These are phyloP conservation scores for Poa pratensis DNA, from an alignment of 176 grass and related monocot species.

Conservation along the genomic window DNA sequence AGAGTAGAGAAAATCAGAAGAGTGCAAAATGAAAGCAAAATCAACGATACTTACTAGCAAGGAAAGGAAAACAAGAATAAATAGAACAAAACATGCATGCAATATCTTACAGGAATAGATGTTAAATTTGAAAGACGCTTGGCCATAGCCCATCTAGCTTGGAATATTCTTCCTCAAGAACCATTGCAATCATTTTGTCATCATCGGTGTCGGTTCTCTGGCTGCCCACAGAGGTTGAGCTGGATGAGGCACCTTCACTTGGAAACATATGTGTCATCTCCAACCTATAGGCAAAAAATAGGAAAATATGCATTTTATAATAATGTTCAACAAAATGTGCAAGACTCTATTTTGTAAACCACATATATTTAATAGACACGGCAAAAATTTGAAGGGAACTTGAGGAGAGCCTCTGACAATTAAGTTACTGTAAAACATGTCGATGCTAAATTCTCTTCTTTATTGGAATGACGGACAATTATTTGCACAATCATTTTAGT, in stretches of 20 bases:
- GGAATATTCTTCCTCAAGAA: constrained; percentile 95
- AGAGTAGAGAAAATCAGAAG: background rate
- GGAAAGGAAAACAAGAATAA: constrained; percentile 26
- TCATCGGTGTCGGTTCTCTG: constrained; percentile 67
- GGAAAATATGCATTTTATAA: background rate
- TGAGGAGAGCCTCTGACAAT: background rate
- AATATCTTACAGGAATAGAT: constrained; percentile 80
- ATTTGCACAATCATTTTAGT: constrained; percentile 5
- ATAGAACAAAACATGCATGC: constrained; percentile 21
- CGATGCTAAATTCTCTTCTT: background rate
- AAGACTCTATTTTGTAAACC: background rate
- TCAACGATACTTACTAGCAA: background rate
- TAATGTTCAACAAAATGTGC: background rate
- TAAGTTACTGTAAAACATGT: background rate
- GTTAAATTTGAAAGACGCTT: constrained; percentile 86
- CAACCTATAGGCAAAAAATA: constrained; percentile 28
- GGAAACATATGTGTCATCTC: constrained; percentile 58
- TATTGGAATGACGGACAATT: background rate
- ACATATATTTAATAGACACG: background rate
- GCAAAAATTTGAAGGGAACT: background rate
- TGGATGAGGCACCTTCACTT: constrained; percentile 76
- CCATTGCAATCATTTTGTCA: constrained; percentile 94
- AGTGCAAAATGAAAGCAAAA: background rate
- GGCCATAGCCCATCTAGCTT: constrained; percentile 90
- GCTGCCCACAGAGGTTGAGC: constrained; percentile 67